Base-by-base conservation (phyloP, 129 eudicot genomes). In the Flaveria robusta region DNA sequence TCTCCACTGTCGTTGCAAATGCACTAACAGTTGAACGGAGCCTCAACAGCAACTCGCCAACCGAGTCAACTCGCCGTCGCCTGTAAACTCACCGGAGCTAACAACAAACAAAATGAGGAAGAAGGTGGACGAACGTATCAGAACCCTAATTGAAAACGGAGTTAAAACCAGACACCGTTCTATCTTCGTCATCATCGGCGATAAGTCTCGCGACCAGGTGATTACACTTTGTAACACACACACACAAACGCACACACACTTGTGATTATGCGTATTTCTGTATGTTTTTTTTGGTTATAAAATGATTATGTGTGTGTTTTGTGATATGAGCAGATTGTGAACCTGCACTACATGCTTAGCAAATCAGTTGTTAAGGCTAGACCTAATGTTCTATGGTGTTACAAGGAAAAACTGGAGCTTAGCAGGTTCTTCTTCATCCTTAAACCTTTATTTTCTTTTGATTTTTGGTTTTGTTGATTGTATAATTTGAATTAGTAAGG, bases 81-180 rank as follows among this genome's bases (percentile, higher is more conserved):
- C 69, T 67, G 72, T 26, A 31, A 24, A 8, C 9, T 42, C 22
- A 26, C 14, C 8, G 24, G 7, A 71, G 19, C 58, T 62, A 20
- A 39, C 56, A 31, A 14, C 54, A 27, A 66, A 42, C 66, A 83
- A 23, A 39, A 93, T 89, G 98, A 91, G 88, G 88, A 93, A 87
- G 79, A 93, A 91, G 76, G 97, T 90, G 45, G 98, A 93, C 60
- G 91, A 88, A 4, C 91, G 98, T 16, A 86, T 93, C 45, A 77
- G 93, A 79, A 91, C 98, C 69, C 90, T 93, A 37, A 91, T 93
- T 27, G 93, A 87, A n/a, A 93, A 93, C 67, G 98, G 98, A n/a
- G 96, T 87, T 71, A 88, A 86, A 85, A 78, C 75, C 16, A 86
- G 89, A 20, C 98, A 91, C 74, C 97, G 98, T 22, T 93, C 98